Conservation (phyloP, 2,329 filamentous ascomycete genomes). For the Dactylellina leptospora region DNA sequence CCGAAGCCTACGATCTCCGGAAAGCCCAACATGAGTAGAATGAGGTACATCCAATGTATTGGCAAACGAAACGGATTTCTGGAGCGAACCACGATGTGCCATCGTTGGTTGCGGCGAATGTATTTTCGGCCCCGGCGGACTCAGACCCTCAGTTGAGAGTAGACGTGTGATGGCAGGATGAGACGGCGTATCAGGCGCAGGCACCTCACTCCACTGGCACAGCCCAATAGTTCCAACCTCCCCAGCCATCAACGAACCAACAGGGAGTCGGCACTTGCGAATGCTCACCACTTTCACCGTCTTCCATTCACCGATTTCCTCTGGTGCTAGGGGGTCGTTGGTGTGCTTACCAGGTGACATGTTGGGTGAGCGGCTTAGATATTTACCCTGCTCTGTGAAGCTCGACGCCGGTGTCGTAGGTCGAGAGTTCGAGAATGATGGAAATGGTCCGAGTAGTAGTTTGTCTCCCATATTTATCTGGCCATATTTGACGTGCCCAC, state of each 20-base stretch:
- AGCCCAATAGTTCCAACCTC: conserved; percentile 92
- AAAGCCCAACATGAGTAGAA: conserved; percentile 32
- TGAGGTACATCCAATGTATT: conserved; percentile 36
- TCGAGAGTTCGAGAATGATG: conserved; percentile 57
- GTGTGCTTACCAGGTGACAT: conserved; percentile 58
- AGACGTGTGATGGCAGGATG: conserved; percentile 53
- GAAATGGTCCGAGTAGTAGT: conserved; percentile 81
- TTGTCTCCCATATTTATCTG: conserved; percentile 78
- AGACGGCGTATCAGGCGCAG: conserved; percentile 59
- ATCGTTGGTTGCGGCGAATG: conserved; percentile 58
- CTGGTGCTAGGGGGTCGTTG: conserved; percentile 66
- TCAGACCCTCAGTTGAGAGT: conserved; percentile 28
- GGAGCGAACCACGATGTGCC: conserved; percentile 56
- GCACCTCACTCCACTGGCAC: conserved; percentile 65
- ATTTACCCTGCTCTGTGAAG: conserved; percentile 65
- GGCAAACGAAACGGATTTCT: conserved; percentile 63
- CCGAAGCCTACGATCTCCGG: conserved; percentile 61
- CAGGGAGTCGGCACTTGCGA: conserved; percentile 84
- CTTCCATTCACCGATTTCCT: conserved; percentile 76
- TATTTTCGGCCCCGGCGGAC: conserved; percentile 20
- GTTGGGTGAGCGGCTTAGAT: conserved; percentile 57
- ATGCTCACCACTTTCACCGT: conserved; percentile 83
- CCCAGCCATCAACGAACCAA: conserved; percentile 76
- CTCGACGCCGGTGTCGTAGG: conserved; percentile 55
- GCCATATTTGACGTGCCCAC: conserved; percentile 83